Evolutionary conservation across 1,139 yeast genomes (phyloP).

Genomic region (Suhomyces bribrorum): DNA sequence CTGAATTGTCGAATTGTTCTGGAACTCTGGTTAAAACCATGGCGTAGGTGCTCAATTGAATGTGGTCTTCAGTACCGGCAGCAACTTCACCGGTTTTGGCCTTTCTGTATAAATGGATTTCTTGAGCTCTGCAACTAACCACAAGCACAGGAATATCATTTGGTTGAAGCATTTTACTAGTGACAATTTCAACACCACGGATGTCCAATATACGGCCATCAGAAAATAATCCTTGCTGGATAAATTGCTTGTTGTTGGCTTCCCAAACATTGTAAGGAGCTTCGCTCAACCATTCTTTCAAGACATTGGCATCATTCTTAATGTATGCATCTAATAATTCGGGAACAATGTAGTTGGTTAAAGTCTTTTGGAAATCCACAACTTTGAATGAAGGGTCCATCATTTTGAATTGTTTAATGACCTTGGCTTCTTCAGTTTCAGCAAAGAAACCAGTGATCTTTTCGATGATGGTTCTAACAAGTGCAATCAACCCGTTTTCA

Average conservation of each 20-base stretch:
- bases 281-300: slow-evolving; percentile 92
- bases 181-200: slow-evolving; percentile 91
- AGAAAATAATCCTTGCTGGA: slow-evolving; percentile 88
- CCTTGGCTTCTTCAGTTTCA: slow-evolving; percentile 95
- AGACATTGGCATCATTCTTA: slow-evolving; percentile 80
- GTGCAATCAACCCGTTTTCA: slow-evolving; percentile 86
- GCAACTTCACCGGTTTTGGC: slow-evolving; percentile 91
- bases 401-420: slow-evolving; percentile 76
- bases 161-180: slow-evolving; percentile 87
- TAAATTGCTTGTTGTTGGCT: slow-evolving; percentile 89
- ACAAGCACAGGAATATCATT: slow-evolving; percentile 92
- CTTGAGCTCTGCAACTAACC: slow-evolving; percentile 96
- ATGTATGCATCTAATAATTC: slow-evolving; percentile 95
- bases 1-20: slow-evolving; percentile 85
- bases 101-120: slow-evolving; percentile 85
- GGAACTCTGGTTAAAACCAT: slow-evolving; percentile 93
- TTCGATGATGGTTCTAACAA: slow-evolving; percentile 76
- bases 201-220: slow-evolving; percentile 93
- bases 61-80: slow-evolving; percentile 95
- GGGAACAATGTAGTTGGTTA: slow-evolving; percentile 91
- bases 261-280: slow-evolving; percentile 96
- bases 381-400: slow-evolving; percentile 88
- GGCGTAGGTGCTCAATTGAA: slow-evolving; percentile 90
- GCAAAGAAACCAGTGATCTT: slow-evolving; percentile 87
- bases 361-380: slow-evolving; percentile 77